Evolutionary conservation across 129 eudicot species (phyloP).

Genomic region (Solidago caesia): DNA sequence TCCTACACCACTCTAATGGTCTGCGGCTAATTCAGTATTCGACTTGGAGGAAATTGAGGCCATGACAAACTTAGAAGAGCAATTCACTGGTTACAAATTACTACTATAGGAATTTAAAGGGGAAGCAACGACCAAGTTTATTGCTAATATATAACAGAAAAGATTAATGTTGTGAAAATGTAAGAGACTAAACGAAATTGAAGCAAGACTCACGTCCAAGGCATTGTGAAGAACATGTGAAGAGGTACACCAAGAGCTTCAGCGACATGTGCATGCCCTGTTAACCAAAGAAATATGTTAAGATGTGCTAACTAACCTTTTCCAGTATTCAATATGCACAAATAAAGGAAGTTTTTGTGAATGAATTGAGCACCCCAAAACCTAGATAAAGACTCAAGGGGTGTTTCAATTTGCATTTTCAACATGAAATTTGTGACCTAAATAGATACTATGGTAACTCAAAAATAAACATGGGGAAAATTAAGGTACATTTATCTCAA

Average conservation of each 20-base stretch:
- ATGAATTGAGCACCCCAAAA: too few relatives aligned
- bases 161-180: neutral
- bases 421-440: too few relatives aligned
- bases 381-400: too few relatives aligned
- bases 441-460: too few relatives aligned
- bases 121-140: constrained; percentile 7
- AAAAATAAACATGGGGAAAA: too few relatives aligned
- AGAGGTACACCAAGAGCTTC: constrained; percentile 99
- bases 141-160: neutral
- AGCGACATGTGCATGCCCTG: constrained; percentile 95
- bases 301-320: neutral
- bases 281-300: constrained; percentile 23
- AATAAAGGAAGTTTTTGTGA: too few relatives aligned
- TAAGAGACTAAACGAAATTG: neutral
- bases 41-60: neutral
- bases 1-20: neutral
- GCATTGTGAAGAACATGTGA: constrained; percentile 98
- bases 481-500: neutral
- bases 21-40: neutral
- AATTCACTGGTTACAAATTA: constrained; percentile 1
- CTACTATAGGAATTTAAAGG: neutral
- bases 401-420: too few relatives aligned
- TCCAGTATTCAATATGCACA: constrained; percentile 5
- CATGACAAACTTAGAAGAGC: neutral
- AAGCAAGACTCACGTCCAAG: constrained; percentile 85